A percentile compares a stretch with the other conserved stretches of the same genome.
Conservation (phyloP, 306 rosid genomes). For the Astragalus membranaceus region DNA sequence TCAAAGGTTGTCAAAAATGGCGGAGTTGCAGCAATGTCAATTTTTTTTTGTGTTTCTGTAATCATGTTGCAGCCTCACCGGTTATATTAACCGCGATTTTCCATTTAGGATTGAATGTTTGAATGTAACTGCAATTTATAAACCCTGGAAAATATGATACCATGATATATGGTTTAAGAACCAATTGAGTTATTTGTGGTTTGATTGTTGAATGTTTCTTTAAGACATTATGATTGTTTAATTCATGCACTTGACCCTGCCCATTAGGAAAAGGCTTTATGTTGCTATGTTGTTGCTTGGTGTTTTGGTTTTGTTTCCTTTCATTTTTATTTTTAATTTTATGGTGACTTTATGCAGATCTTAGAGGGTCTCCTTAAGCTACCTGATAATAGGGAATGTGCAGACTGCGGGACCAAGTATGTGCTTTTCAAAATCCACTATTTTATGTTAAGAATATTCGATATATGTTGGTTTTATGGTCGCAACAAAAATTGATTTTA, state of each 20-base stretch:
- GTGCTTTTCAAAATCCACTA: slow-evolving; percentile 14
- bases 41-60: too few species aligned
- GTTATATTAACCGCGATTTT: too few species aligned
- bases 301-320: neutral
- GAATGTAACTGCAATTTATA: too few species aligned
- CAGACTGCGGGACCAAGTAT: slow-evolving; percentile 83
- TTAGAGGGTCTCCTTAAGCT: slow-evolving; percentile 73
- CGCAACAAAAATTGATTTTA: too few species aligned
- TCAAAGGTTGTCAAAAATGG: too few species aligned
- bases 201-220: neutral
- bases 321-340: neutral
- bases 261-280: neutral
- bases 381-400: slow-evolving; percentile 82
- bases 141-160: too few species aligned
- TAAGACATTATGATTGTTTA: neutral
- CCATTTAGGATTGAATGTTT: too few species aligned
- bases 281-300: neutral
- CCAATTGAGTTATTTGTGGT: neutral
- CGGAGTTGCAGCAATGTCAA: too few species aligned
- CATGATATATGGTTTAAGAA: too few species aligned
- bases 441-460: neutral
- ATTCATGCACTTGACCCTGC: neutral
- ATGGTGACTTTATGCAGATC: slow-evolving; percentile 43
- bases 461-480: too few species aligned
- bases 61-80: too few species aligned